Base-by-base conservation (phyloP, 2,329 filamentous ascomycete genomes). In the Verticillium dahliae region DNA sequence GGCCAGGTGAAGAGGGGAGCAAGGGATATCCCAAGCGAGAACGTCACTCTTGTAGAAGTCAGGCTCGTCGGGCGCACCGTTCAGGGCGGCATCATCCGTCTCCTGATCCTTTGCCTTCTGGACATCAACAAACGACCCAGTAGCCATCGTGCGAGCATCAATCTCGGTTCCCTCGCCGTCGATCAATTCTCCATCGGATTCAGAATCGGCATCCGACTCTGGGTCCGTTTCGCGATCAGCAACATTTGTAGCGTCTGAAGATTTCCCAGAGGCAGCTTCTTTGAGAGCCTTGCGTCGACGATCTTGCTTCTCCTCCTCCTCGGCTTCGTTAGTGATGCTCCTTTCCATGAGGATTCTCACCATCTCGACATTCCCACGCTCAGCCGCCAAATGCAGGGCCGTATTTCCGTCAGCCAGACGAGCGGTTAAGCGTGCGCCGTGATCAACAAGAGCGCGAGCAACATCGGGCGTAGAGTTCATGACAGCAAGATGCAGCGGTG, bases 1-100 rank as follows among this genome's bases (percentile, higher is more conserved):
- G 7, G 92, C 92, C 34, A 92, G 81, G 71, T 96, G 92, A 5
- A 96, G 79, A 1, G 92, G 86, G 13, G 89, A 90, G 62, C 86
- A 85, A 4, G 87, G 85, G 5, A 81, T 83, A 67, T 96, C 91
- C 92, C 92, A 96, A 1, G 90, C 85, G n/a, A 90, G 71, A 1
- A 89, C 83, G 66, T 96, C 88, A 63, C 93, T 81, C 66, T 95
- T 86, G 71, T 90, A 94, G 59, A 93, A 83, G 72, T 96, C 91
- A 1, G 91, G 90, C 10, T 88, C 81, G 1, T 85, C 80, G 27
- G 83, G 78, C 7, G 69, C 68, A 6, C 86, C 84, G 6, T 87
- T 83, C 1, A 81, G 67, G 10, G 72, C 74, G 1, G 81, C 76
- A 35, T 81, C 75, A 1, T 73, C 69, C 0, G 68, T 67, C 7